Evolutionary conservation across 2,329 filamentous ascomycete species (phyloP), one percentile per base, ranked within the genome.

Genomic region (Parafenestella ontariensis): DNA sequence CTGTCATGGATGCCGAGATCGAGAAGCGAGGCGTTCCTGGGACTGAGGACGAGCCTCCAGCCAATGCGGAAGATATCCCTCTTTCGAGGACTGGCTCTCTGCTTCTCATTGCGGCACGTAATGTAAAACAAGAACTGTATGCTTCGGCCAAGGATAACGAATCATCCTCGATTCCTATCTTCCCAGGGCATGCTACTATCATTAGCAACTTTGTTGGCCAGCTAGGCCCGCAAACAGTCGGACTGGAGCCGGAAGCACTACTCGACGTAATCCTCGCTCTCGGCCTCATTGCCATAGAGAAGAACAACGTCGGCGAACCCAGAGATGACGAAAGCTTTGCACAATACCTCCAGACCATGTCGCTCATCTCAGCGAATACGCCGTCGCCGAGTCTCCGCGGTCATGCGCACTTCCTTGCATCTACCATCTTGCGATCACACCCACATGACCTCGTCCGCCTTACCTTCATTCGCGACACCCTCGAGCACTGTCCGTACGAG

Each of bases 51-150:
- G 82, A 85, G 15, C 79, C 82, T 7, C 85, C 85, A 2, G 74
- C 74, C 18, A 77, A 77, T 15, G 79, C 81, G 5, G 77, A 79
- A 17, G 81, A 84, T 34, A 84, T 87, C 41, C 82, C 82, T 0
- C 70, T 87, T 0, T 85, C 85, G 41, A 78, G 82, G 40, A 79
- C 83, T 31, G 85, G 84, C 1, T 79, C 83, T 13, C 67, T 86
- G 10, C 72, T 85, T 13, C 73, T 87, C 4, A 78, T 85, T 46
- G 77, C 82, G 1, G 83, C 83, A n/a, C 77, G 82, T 13, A 77
- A 77, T 21, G 79, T 81, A 1, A 79, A 80, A 9, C 75, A 78
- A 23, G 75, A 81, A 23, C 67, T 86, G 1, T 85, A 83, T 58
- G 71, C 75, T 4, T 74, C 76, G 4, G 75, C 77, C 15, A 72